Conservation (phyloP, 176 grass and related monocot species). For the Phyllostachys edulis region DNA sequence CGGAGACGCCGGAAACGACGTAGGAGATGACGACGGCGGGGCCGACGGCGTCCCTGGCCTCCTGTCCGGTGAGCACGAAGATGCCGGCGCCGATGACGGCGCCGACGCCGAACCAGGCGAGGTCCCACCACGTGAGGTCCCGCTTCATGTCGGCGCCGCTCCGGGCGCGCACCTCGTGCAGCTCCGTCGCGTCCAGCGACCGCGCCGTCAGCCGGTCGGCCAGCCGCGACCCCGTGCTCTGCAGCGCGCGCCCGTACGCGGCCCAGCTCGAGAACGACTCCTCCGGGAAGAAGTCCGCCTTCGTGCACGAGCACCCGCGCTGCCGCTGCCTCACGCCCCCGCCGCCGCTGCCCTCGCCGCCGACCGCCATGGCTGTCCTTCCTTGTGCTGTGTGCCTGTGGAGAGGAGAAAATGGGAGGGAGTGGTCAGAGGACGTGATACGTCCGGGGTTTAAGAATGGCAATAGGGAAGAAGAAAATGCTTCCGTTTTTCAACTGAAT, state of each 20-base stretch:
- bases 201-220: conserved; percentile 59
- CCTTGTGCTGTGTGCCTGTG: background rate
- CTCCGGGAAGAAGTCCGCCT: conserved; percentile 76
- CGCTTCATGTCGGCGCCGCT: conserved; percentile 83
- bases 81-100: conserved; percentile 84
- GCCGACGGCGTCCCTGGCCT: conserved; percentile 46
- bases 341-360: conserved; percentile 2
- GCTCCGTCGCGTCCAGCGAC: conserved; percentile 58
- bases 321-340: conserved; percentile 17
- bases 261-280: conserved; percentile 84
- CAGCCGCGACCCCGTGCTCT: conserved; percentile 52
- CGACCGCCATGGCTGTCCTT: conserved; percentile 32
- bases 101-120: conserved; percentile 77
- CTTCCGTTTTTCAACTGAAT: background rate
- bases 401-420: background rate
- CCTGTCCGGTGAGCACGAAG: conserved; percentile 79
- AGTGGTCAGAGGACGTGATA: background rate
- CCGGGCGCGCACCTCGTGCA: conserved; percentile 70
- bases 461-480: background rate
- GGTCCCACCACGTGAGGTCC: conserved; percentile 82
- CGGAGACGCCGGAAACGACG: conserved; percentile 80
- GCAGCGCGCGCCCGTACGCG: conserved; percentile 60
- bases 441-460: background rate
- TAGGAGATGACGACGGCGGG: conserved; percentile 82
- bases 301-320: conserved; percentile 47